Base-by-base conservation (phyloP, 192 early-diverging fungal genomes). In the Backusella morwellensis region DNA sequence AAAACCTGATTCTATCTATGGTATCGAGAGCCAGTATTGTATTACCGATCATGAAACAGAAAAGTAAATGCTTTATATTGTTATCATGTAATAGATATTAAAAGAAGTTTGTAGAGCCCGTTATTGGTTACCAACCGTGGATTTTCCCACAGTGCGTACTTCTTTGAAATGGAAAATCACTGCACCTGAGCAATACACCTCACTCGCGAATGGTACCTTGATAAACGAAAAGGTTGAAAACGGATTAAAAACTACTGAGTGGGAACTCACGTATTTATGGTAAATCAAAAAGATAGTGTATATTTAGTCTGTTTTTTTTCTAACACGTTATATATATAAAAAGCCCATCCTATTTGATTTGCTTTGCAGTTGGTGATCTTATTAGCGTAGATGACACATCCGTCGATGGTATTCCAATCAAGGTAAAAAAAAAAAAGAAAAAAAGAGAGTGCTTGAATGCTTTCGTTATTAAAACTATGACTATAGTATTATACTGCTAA, bases 41-140 rank as follows among this genome's bases (percentile, higher is more conserved):
- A 85, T 89, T 44, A 87, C 88, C 2, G 86, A 87, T 68, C 80
- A 85, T 54, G 88, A 87, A n/a, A 81, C 80, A 17, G 77, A 81
- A 66, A 82, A 81, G 78, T 82, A 77, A 42, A 47, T 63, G 3
- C 2, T 32, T 26, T 35, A n/a, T 29, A 29, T 15, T 38, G 17
- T 35, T 66, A 12, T 15, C 11, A 72, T 52, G 47, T 32, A 32
- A 11, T 69, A 17, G 26, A 40, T 68, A 9, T 42, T 29, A 40
- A 40, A 44, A 63, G 32, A 32, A 32, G 32, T 32, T 32, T 6
- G 17, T 54, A 78, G 86, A 4, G 83, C 83, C 6, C 80, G 88
- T 12, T 88, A 89, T 80, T 89, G 88, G 88, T 77, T 89, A 2
- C 80, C 88, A 1, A 80, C 76, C 52, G 85, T 89, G 9, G 88